Conservation (phyloP, 179 eudicot species). For the Beta macrorhiza region DNA sequence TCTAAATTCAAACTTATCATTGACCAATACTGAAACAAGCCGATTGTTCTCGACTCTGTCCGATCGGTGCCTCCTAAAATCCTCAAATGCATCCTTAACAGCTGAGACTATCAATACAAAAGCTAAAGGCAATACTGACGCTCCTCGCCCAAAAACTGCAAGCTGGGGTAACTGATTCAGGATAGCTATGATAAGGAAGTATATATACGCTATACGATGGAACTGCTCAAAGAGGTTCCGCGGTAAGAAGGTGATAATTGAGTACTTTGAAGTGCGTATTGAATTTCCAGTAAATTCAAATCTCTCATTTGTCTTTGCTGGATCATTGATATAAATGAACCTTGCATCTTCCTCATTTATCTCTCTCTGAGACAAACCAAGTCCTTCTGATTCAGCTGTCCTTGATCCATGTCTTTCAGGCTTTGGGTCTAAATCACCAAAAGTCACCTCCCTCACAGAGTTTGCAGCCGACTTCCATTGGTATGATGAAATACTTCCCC, state of each 20-base stretch:
- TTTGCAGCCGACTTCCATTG: slow-evolving; percentile 30
- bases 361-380: slow-evolving; percentile 73
- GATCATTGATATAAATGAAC: slow-evolving; percentile 71
- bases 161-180: slow-evolving; percentile 94
- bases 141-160: slow-evolving; percentile 89
- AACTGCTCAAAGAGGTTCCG: slow-evolving; percentile 93
- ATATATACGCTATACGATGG: slow-evolving; percentile 89
- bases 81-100: slow-evolving; percentile 93
- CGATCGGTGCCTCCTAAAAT: slow-evolving; percentile 77
- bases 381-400: slow-evolving; percentile 65
- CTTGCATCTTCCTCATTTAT: slow-evolving; percentile 91
- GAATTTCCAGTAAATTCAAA: slow-evolving; percentile 82
- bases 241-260: slow-evolving; percentile 79
- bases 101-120: slow-evolving; percentile 87
- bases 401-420: slow-evolving; percentile 67
- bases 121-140: slow-evolving; percentile 86
- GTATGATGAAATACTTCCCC: slow-evolving; percentile 27
- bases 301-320: slow-evolving; percentile 72
- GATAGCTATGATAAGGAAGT: slow-evolving; percentile 86
- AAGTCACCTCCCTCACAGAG: slow-evolving; percentile 59
- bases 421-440: slow-evolving; percentile 53
- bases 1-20: slow-evolving; percentile 60
- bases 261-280: slow-evolving; percentile 78
- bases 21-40: slow-evolving; percentile 56
- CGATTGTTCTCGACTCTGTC: slow-evolving; percentile 84